Conservation (phyloP, 2,329 filamentous ascomycete species). For the Epichloe elymi region DNA sequence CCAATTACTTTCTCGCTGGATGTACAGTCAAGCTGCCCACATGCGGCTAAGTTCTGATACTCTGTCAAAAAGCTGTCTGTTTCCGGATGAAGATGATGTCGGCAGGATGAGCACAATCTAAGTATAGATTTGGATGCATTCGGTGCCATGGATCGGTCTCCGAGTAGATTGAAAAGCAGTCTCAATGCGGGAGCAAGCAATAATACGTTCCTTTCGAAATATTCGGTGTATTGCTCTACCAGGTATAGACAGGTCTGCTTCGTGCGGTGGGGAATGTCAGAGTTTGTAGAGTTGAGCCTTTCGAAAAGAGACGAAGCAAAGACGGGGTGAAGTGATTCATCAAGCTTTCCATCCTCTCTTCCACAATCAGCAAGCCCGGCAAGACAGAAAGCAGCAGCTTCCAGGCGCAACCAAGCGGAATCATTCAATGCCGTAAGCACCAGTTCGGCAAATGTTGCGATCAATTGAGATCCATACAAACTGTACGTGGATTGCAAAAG, state of each 20-base stretch:
- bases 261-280: conserved; percentile 45
- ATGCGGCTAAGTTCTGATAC: conserved; percentile 51
- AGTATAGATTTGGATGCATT: conserved; percentile 63
- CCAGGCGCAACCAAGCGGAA: conserved; percentile 44
- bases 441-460: conserved; percentile 44
- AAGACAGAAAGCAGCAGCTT: conserved; percentile 49
- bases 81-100: conserved; percentile 53
- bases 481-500: conserved; percentile 61
- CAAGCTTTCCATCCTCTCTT: conserved; percentile 41
- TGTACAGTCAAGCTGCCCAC: conserved; percentile 42
- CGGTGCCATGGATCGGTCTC: conserved; percentile 47
- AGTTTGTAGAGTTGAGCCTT: conserved; percentile 35
- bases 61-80: conserved; percentile 56
- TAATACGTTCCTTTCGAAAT: conserved; percentile 57
- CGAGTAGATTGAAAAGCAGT: conserved; percentile 59
- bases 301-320: conserved; percentile 48
- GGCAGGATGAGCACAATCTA: conserved; percentile 63
- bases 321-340: conserved; percentile 44
- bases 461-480: conserved; percentile 40
- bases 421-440: conserved; percentile 35
- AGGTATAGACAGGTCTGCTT: conserved; percentile 56
- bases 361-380: conserved; percentile 55
- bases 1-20: conserved; percentile 63
- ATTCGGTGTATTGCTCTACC: conserved; percentile 61
- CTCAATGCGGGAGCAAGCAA: conserved; percentile 59